Evolutionary conservation across 176 grass and related monocot genomes (phyloP).

Genomic region (Alopecurus myosuroides): DNA sequence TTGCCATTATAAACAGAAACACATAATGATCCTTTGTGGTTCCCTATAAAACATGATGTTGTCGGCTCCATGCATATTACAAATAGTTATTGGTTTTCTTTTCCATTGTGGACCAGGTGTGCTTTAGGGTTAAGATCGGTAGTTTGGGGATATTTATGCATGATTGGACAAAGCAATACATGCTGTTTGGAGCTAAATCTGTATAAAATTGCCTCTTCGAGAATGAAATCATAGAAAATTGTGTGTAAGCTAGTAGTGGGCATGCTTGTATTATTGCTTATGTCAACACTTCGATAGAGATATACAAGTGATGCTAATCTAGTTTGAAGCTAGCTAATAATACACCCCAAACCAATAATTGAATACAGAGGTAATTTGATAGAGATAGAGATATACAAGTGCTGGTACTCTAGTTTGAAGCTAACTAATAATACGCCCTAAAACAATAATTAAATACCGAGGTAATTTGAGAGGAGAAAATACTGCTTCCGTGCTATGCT

Average conservation of each 20-base stretch:
- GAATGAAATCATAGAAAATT: background rate
- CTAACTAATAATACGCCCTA: background rate
- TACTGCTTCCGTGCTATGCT: background rate
- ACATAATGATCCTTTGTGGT: background rate
- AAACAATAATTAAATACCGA: background rate
- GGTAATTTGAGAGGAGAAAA: constrained; percentile 7
- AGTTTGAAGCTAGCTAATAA: background rate
- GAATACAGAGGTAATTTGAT: background rate
- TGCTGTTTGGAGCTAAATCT: background rate
- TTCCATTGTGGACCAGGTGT: background rate
- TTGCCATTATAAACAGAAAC: background rate
- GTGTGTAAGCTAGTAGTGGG: background rate
- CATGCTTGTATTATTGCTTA: background rate
- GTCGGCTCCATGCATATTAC: background rate
- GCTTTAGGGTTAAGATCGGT: background rate
- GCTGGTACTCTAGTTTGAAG: background rate
- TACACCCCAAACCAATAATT: background rate
- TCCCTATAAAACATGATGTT: background rate
- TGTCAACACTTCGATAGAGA: background rate
- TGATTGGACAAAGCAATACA: background rate
- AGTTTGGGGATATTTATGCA: background rate
- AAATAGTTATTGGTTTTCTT: background rate
- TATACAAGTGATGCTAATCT: background rate
- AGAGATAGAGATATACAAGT: background rate
- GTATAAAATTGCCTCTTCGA: background rate